Evolutionary conservation across 169 alveolate genomes (phyloP).

Genomic region (Eimeria mitis): DNA sequence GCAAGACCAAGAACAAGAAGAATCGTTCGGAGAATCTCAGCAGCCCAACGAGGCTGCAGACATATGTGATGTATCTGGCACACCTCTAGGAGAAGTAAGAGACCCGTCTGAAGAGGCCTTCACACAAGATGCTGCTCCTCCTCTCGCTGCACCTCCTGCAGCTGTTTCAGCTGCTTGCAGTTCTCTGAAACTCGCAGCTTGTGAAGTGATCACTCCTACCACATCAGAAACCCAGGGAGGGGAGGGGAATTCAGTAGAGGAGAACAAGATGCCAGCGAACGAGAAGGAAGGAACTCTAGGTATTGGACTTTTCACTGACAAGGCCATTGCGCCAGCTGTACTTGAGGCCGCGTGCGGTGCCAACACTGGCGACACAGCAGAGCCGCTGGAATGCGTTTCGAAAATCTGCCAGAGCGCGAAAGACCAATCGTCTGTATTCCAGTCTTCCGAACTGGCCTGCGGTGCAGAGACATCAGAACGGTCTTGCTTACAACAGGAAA

Average conservation of each 20-base stretch:
- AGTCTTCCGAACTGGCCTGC: conserved; percentile 19
- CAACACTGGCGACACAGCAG: background rate
- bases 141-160: background rate
- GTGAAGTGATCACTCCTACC: background rate
- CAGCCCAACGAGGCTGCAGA: background rate
- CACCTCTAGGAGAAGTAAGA: background rate
- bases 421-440: background rate
- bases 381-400: background rate
- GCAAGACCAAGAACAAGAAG: conserved; percentile 26
- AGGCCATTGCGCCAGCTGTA: background rate
- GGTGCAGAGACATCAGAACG: background rate
- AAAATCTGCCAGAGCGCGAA: background rate
- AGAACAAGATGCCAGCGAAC: background rate
- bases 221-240: background rate
- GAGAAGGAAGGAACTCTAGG: background rate
- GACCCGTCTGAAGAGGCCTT: background rate
- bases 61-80: background rate
- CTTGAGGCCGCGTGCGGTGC: conserved; percentile 9
- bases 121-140: background rate
- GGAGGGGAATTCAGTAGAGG: background rate
- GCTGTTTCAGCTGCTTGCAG: conserved; percentile 6
- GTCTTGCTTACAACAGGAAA: conserved; percentile 23
- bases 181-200: background rate
- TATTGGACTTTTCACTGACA: background rate
- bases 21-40: background rate